phyloP scores from a whole-genome alignment of 2,329 filamentous ascomycete genomes.

The Pseudodiploospora longispora region DNA sequence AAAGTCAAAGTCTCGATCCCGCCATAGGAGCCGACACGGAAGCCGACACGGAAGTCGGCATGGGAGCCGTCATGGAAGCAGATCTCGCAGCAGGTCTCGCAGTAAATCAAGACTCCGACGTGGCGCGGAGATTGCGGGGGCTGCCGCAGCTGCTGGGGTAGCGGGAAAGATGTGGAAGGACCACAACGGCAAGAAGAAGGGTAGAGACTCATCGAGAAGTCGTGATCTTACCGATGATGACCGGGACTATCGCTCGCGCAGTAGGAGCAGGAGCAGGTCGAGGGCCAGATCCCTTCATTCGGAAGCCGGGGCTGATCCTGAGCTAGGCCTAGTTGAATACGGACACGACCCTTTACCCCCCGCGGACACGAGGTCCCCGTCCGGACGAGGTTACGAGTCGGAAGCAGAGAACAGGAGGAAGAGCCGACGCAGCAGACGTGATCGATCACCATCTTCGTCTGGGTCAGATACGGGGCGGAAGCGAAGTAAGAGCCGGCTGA shows the following conservation, averaged over 20 bases:
- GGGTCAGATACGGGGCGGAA: constrained; percentile 31
- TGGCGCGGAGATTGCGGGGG: constrained; percentile 53
- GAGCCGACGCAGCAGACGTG: constrained; percentile 30
- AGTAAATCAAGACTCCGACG: constrained; percentile 41
- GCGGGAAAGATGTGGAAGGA: constrained; percentile 55
- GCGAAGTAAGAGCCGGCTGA: constrained; percentile 46
- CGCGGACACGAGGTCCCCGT: constrained; percentile 24
- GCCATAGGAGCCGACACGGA: constrained; percentile 6
- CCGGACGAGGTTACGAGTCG: constrained; percentile 36
- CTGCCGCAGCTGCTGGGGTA: constrained; percentile 51
- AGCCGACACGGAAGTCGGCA: constrained; percentile 8
- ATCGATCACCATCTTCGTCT: constrained; percentile 26
- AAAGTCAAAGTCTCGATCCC: constrained; percentile 23
- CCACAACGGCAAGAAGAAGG: constrained; percentile 52
- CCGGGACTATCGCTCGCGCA: constrained; percentile 26
- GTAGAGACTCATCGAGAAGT: constrained; percentile 15
- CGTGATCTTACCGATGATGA: constrained; percentile 26
- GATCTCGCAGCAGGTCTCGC: constrained; percentile 31
- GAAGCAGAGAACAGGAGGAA: constrained; percentile 37
- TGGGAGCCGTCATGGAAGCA: constrained; percentile 16
- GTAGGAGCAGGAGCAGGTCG: constrained; percentile 42
- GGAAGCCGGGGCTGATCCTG: constrained; percentile 51
- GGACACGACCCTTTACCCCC: constrained; percentile 48
- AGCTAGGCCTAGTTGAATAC: constrained; percentile 63
- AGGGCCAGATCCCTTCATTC: constrained; percentile 41